Evolutionary conservation across 257 asterid species (phyloP).

Genomic region (Cinchona pubescens): DNA sequence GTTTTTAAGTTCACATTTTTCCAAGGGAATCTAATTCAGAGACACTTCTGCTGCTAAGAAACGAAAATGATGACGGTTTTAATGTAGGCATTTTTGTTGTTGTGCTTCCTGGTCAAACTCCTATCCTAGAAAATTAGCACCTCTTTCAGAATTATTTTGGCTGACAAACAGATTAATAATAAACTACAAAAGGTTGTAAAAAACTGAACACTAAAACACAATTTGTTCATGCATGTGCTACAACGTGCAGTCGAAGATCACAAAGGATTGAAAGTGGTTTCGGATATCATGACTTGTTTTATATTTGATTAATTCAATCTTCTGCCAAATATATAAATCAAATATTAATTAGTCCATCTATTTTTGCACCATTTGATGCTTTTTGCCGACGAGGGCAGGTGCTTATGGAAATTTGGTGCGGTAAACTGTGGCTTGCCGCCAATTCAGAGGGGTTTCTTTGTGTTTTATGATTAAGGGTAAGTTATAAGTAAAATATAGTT

Average conservation of each 20-base stretch:
- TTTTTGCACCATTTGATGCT: too few species aligned
- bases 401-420: too few species aligned
- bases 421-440: too few species aligned
- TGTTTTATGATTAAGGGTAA: too few species aligned
- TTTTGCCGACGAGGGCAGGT: too few species aligned
- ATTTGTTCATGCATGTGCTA: background rate
- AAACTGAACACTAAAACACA: too few species aligned
- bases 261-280: too few species aligned
- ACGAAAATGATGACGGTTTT: background rate
- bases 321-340: too few species aligned
- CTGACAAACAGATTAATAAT: background rate
- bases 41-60: background rate
- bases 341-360: background rate
- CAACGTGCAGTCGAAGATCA: background rate
- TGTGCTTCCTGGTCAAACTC: slow-evolving; percentile 3
- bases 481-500: too few species aligned
- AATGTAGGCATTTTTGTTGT: background rate
- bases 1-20: background rate
- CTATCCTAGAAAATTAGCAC: background rate
- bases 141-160: background rate
- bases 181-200: background rate
- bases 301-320: too few species aligned
- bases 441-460: too few species aligned
- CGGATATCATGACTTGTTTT: too few species aligned
- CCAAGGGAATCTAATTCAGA: background rate